A percentile compares a stretch with the other conserved stretches of the same genome.
These are phyloP conservation scores for Candida andamanensis DNA, from an alignment of 805 yeast species.

Conservation along the genomic window DNA sequence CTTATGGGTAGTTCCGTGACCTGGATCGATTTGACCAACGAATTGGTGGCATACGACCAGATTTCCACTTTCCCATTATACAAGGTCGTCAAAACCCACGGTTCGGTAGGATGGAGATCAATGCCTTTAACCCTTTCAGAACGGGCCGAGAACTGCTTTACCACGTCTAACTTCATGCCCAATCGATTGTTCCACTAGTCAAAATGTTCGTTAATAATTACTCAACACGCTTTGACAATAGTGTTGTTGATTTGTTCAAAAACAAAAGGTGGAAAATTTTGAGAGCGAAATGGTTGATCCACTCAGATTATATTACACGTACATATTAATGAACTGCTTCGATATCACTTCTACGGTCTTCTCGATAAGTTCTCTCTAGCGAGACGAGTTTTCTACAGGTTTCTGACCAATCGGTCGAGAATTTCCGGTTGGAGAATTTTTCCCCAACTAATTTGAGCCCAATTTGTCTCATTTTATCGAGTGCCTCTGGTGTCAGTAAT, in stretches of 20 bases:
- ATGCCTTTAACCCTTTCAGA: constrained; percentile 97
- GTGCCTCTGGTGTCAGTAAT: constrained; percentile 21
- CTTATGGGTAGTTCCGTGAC: constrained; percentile 96
- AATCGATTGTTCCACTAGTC: background rate
- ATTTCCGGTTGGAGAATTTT: constrained; percentile 59
- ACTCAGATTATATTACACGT: background rate
- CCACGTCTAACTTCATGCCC: constrained; percentile 38
- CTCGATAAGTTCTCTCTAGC: constrained; percentile 16
- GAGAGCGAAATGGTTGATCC: background rate
- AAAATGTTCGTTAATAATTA: constrained; percentile 2
- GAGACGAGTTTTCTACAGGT: constrained; percentile 10
- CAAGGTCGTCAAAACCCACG: constrained; percentile 91
- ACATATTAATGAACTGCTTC: constrained; percentile 22
- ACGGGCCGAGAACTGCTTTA: constrained; percentile 83
- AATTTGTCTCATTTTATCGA: constrained; percentile 37
- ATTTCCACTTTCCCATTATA: constrained; percentile 89
- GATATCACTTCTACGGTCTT: constrained; percentile 21
- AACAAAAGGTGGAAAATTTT: background rate
- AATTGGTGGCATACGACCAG: constrained; percentile 86
- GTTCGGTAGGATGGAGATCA: constrained; percentile 97
- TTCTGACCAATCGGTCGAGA: constrained; percentile 49
- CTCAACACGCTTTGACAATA: too few relatives aligned
- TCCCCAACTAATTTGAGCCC: constrained; percentile 43
- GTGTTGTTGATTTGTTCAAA: constrained; percentile 4
- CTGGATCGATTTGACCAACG: constrained; percentile 82